Base-by-base conservation (phyloP, 495 filamentous ascomycete genomes). In the Aspergillus cavernicola region DNA sequence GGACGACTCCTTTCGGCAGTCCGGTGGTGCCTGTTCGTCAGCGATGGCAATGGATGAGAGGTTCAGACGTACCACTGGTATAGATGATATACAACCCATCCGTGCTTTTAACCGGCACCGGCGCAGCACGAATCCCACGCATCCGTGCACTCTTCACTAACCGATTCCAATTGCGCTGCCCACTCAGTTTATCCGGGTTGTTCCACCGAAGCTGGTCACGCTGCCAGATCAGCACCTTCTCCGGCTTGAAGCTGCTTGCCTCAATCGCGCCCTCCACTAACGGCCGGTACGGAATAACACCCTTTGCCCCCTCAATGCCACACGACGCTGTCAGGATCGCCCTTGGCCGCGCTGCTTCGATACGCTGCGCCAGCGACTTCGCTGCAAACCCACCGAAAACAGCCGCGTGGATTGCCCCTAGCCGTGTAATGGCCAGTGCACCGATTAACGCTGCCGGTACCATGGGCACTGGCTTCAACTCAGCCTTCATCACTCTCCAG, bases 351-450 rank as follows among this genome's bases (percentile, higher is more conserved):
- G 85, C 89, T 0, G 87, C 87, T 35, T 95, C 90, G 50, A 97
- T 95, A 8, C 92, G 80, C 66, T 97, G 92, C 2, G 92, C 90
- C 20, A 96, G 76, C 3, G 92, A 88, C 15, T 77, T 73, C 6
- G 90, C 71, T 0, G 89, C 89, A 59, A 97, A 97, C 1, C 92
- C 92, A 10, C 92, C 92, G 66, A 97, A 97, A 3, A 97, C 92
- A 7, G 92, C 90, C 4, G 88, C 83, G 58, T 97, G 92, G 48
- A 96, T 85, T 6, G 92, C 92, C 19, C 92, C 92, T 0, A 97
- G 74, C 0, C 91, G 85, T 36, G 79, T 79, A 56, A 88, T 82
- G 22, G 92, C 90, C 3, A 96, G 83, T 19, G 90, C 87, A 18
- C 88, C 91, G 43, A 95, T 85, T 15, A 95, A 64, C 7, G 92